Conservation (phyloP, 345 rosid species). For the Bruguiera parviflora region DNA sequence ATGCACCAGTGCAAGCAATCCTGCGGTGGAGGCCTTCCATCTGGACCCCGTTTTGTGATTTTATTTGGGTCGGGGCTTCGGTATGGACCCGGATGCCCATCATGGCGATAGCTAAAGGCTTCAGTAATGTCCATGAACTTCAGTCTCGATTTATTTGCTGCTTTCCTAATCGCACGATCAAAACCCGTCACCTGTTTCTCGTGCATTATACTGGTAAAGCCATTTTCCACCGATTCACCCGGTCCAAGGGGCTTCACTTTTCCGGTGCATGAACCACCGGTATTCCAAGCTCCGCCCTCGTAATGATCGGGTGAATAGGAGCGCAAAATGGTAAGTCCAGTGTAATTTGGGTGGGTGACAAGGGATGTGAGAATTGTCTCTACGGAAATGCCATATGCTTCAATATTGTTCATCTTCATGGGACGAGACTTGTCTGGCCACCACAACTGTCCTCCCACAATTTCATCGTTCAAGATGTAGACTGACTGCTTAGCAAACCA, state of each 20-base stretch:
- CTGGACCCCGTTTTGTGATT: constrained; percentile 68
- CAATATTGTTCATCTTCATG: constrained; percentile 72
- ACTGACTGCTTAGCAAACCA: constrained; percentile 97
- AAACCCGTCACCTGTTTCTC: constrained; percentile 74
- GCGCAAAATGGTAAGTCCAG: constrained; percentile 71
- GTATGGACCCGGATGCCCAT: constrained; percentile 97
- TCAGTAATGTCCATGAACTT: constrained; percentile 85
- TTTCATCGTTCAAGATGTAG: constrained; percentile 71
- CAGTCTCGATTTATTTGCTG: constrained; percentile 44
- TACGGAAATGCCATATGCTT: constrained; percentile 85
- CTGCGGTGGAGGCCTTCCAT: constrained; percentile 89
- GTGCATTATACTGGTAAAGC: constrained; percentile 73
- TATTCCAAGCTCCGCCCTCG: constrained; percentile 97
- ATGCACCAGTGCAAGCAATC: constrained; percentile 99
- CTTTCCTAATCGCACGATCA: constrained; percentile 43
- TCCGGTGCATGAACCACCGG: constrained; percentile 97
- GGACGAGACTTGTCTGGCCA: constrained; percentile 69
- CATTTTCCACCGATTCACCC: constrained; percentile 71
- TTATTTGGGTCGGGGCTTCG: constrained; percentile 81
- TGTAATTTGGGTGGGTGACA: constrained; percentile 68
- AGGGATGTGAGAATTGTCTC: constrained; percentile 72
- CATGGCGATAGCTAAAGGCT: constrained; percentile 81
- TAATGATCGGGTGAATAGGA: constrained; percentile 95
- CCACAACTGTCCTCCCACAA: constrained; percentile 96
- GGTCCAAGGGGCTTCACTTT: constrained; percentile 59